Evolutionary conservation across 2,329 filamentous ascomycete genomes (phyloP), one percentile per base, ranked within the genome.

Genomic region (Aspergillus pseudoglaucus): DNA sequence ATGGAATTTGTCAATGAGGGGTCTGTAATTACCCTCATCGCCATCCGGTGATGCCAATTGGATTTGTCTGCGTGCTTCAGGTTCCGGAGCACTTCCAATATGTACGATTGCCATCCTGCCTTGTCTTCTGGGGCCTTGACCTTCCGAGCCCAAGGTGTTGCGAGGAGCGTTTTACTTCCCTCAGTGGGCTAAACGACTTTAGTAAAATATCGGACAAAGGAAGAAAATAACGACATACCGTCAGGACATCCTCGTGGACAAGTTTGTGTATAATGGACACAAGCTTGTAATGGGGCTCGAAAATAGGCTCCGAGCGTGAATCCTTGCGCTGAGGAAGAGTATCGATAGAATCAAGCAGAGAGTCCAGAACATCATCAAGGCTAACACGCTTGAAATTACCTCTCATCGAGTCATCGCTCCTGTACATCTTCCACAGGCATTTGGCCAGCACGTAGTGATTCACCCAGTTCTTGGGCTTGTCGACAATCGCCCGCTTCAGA

Each of bases 1-100:
- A 10, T 12, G 35, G 15, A 18, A 0, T 17, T 38, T 38, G 10
- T 10, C 35, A 38, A 38, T 9, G 35, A 17, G 3, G 2, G 14
- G 14, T 41, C n/a, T 30, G 38, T 22, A 49, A 59, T 76, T 59
- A 88, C 84, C 20, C 90, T 83, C 61, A 85, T 84, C 46, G 89
- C 88, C 71, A 96, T 90, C 17, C 90, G 85, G 65, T 96, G 90
- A 62, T 96, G 90, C 90, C 90, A 96, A 59, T 93, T 91, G 0
- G 88, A 87, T 72, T 95, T 94, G 68, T 96, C 90, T 51, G 89
- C 89, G 32, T 70, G 70, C 47, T 80, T 77, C 46, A 85, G 66
- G 27, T 73, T 74, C 57, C 78, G 80, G 43, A 84, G 65, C 0
- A 83, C 65, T 6, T 68, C 81, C 12, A 84, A 66, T 39, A 85